Conservation (phyloP, 2,329 filamentous ascomycete species). For the Cyphellophora attinorum region DNA sequence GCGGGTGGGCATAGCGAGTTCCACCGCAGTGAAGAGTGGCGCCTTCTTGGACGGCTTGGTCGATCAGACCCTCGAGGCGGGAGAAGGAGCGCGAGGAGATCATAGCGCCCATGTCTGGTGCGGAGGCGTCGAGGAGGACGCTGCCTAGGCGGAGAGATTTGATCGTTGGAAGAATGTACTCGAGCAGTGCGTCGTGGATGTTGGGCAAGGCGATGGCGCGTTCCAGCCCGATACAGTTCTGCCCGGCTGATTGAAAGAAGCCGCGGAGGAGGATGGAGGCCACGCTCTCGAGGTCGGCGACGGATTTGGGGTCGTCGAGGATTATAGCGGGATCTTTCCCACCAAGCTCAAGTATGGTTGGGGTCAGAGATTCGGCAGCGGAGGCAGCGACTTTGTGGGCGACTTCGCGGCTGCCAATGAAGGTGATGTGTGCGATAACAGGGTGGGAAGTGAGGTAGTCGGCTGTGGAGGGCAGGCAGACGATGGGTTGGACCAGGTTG, state of each 20-base stretch:
- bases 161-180: slow-evolving; percentile 64
- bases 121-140: slow-evolving; percentile 40
- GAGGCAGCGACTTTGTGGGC: slow-evolving; percentile 81
- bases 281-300: slow-evolving; percentile 56
- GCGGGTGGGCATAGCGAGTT: slow-evolving; percentile 59
- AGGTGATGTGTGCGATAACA: slow-evolving; percentile 78
- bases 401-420: slow-evolving; percentile 83
- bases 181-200: slow-evolving; percentile 66
- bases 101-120: slow-evolving; percentile 74
- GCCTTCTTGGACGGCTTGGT: slow-evolving; percentile 66
- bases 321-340: slow-evolving; percentile 91
- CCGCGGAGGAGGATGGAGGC: slow-evolving; percentile 79
- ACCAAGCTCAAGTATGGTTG: slow-evolving; percentile 81
- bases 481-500: slow-evolving; percentile 70
- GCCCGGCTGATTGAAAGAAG: slow-evolving; percentile 78
- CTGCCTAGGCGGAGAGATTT: slow-evolving; percentile 66
- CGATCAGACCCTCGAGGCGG: slow-evolving; percentile 66
- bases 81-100: slow-evolving; percentile 70
- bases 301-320: slow-evolving; percentile 62
- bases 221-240: slow-evolving; percentile 97
- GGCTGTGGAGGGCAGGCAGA: slow-evolving; percentile 80
- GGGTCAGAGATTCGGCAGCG: slow-evolving; percentile 76
- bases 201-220: slow-evolving; percentile 71
- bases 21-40: slow-evolving; percentile 77
- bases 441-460: slow-evolving; percentile 76